These are phyloP conservation scores for Umbelopsis isabellina DNA, from an alignment of 192 early-diverging fungal genomes.

Conservation along the genomic window DNA sequence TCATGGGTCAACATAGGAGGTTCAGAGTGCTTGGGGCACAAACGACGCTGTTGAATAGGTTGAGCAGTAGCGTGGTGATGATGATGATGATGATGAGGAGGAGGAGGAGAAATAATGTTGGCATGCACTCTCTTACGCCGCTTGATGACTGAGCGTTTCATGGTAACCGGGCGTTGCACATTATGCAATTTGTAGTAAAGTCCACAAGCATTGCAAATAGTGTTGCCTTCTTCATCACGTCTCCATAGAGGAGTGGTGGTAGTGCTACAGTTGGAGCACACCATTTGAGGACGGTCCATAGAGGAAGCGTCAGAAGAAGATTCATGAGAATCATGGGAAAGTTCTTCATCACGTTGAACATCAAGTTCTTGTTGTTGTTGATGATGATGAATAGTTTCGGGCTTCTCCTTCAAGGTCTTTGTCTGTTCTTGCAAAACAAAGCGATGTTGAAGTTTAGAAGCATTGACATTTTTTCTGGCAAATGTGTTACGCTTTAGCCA, in stretches of 20 bases:
- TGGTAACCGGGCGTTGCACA: slow-evolving; percentile 70
- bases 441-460: slow-evolving; percentile 16
- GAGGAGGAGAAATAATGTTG: slow-evolving; percentile 33
- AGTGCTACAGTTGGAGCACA: slow-evolving; percentile 74
- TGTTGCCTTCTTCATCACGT: slow-evolving; percentile 65
- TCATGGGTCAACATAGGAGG: slow-evolving; percentile 21
- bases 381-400: not conserved
- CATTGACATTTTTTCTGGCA: slow-evolving; percentile 34
- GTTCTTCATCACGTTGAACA: not conserved
- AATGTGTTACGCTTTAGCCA: slow-evolving; percentile 56
- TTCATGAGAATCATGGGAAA: not conserved
- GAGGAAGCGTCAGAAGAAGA: not conserved
- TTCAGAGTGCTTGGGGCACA: slow-evolving; percentile 23
- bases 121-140: slow-evolving; percentile 54
- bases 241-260: slow-evolving; percentile 77
- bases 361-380: too few species aligned
- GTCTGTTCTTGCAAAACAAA: slow-evolving; percentile 13
- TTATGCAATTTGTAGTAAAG: slow-evolving; percentile 86
- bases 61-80: slow-evolving; percentile 27
- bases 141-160: slow-evolving; percentile 72
- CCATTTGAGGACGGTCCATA: slow-evolving; percentile 12
- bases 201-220: slow-evolving; percentile 92
- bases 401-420: not conserved
- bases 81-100: slow-evolving; percentile 27
- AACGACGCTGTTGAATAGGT: slow-evolving; percentile 12